Evolutionary conservation across 2,329 filamentous ascomycete species (phyloP).

Genomic region (Chalara sp.): DNA sequence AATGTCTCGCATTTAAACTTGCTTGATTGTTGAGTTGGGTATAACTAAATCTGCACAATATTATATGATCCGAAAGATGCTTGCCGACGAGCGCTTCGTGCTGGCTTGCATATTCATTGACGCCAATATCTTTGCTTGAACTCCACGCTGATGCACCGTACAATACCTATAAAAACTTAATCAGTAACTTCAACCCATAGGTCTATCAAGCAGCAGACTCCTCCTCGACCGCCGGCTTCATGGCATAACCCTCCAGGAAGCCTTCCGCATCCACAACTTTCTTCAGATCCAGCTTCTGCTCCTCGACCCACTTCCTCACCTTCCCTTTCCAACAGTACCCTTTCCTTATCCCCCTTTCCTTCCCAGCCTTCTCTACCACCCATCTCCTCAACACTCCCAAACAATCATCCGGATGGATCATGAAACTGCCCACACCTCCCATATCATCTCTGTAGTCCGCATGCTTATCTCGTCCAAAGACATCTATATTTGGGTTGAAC

Average conservation of each 20-base stretch:
- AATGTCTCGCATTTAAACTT: too few species aligned
- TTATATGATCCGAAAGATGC: too few species aligned
- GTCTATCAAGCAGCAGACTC: constrained; percentile 18
- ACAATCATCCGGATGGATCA: constrained; percentile 79
- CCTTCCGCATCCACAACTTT: constrained; percentile 66
- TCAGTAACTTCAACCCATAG: too few species aligned
- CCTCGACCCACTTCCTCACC: constrained; percentile 60
- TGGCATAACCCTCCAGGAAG: constrained; percentile 63
- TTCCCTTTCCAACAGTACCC: constrained; percentile 39
- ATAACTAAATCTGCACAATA: too few species aligned
- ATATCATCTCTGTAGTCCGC: constrained; percentile 94
- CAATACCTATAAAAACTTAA: too few species aligned
- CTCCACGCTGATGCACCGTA: too few species aligned
- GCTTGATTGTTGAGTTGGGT: too few species aligned
- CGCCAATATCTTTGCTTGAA: too few species aligned
- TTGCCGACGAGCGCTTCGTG: too few species aligned
- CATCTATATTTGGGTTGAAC: constrained; percentile 91
- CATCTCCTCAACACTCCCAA: constrained; percentile 74
- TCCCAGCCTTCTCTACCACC: constrained; percentile 52
- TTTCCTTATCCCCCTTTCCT: constrained; percentile 35
- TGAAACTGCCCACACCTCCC: constrained; percentile 92
- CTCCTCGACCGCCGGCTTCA: constrained; percentile 33
- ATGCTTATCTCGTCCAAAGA: constrained; percentile 89
- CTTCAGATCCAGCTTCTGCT: constrained; percentile 62
- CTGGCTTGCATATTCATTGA: too few species aligned